These are phyloP conservation scores for Geotrichum histeridarum DNA, from an alignment of 1,139 yeast species.

Conservation along the genomic window DNA sequence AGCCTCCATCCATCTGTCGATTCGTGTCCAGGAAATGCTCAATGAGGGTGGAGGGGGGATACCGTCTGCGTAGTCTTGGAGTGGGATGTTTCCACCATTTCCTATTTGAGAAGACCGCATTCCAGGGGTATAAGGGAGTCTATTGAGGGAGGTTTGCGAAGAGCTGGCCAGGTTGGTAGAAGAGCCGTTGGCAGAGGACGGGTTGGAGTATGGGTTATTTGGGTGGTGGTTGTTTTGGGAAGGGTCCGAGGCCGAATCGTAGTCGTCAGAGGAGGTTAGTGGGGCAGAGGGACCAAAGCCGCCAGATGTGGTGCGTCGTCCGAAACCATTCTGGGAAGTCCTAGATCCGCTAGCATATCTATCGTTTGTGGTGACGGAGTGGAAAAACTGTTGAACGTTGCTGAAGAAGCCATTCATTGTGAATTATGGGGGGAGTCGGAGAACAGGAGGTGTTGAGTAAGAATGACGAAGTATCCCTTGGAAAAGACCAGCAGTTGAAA, in stretches of 20 bases:
- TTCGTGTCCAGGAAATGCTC: slow-evolving; percentile 65
- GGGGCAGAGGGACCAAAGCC: slow-evolving; percentile 21
- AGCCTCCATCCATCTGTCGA: slow-evolving; percentile 68
- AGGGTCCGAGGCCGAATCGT: slow-evolving; percentile 6
- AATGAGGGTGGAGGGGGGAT: slow-evolving; percentile 70
- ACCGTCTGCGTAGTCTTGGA: slow-evolving; percentile 45
- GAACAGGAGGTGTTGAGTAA: not conserved
- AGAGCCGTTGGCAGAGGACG: slow-evolving; percentile 23
- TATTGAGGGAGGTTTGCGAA: slow-evolving; percentile 32
- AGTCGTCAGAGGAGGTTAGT: slow-evolving; percentile 18
- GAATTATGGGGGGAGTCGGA: not conserved
- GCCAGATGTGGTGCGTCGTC: slow-evolving; percentile 19
- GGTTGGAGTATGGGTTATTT: slow-evolving; percentile 20
- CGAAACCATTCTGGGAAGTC: slow-evolving; percentile 8
- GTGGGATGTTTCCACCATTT: slow-evolving; percentile 41
- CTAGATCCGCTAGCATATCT: slow-evolving; percentile 49
- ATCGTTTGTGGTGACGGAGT: slow-evolving; percentile 59
- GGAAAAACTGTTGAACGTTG: slow-evolving; percentile 46
- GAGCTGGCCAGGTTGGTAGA: slow-evolving; percentile 21
- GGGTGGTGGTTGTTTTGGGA: not conserved
- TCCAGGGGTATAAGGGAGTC: slow-evolving; percentile 37
- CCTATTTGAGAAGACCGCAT: slow-evolving; percentile 37
- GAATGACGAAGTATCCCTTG: not conserved
- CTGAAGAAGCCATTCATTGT: slow-evolving; percentile 35
- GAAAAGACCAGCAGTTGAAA: not conserved